Evolutionary conservation across 306 rosid species (phyloP).

Genomic region (Ormosia emarginata): DNA sequence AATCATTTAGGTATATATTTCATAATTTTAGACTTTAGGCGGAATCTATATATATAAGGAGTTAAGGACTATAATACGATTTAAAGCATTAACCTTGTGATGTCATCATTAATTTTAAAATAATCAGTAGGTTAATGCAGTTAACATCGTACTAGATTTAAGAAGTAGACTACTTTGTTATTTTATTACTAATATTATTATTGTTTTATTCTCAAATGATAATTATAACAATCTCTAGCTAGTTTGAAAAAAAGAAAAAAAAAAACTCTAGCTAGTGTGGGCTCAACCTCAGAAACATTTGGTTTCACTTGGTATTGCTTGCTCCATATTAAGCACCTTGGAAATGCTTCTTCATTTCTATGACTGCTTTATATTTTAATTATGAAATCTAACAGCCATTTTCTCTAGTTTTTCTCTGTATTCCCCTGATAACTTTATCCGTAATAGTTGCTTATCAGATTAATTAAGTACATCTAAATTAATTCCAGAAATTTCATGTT

Average conservation of each 20-base stretch:
- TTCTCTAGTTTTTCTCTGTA: too few species aligned
- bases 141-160: neutral
- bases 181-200: neutral
- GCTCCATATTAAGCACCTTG: too few species aligned
- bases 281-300: neutral
- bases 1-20: constrained; percentile 38
- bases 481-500: too few species aligned
- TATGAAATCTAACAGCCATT: too few species aligned
- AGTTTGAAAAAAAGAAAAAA: too few species aligned
- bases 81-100: neutral
- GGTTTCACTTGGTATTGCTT: too few species aligned
- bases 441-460: too few species aligned
- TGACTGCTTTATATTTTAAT: too few species aligned
- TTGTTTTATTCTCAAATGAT: neutral
- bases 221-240: neutral
- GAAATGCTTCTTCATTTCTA: too few species aligned
- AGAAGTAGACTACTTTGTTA: neutral
- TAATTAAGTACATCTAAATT: too few species aligned
- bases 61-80: neutral
- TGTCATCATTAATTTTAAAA: neutral
- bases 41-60: neutral
- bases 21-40: constrained; percentile 7
- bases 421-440: too few species aligned
- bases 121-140: neutral
- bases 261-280: neutral